Conservation (phyloP, 73 alveolate genomes). For the Tetrahymena malaccensis region DNA sequence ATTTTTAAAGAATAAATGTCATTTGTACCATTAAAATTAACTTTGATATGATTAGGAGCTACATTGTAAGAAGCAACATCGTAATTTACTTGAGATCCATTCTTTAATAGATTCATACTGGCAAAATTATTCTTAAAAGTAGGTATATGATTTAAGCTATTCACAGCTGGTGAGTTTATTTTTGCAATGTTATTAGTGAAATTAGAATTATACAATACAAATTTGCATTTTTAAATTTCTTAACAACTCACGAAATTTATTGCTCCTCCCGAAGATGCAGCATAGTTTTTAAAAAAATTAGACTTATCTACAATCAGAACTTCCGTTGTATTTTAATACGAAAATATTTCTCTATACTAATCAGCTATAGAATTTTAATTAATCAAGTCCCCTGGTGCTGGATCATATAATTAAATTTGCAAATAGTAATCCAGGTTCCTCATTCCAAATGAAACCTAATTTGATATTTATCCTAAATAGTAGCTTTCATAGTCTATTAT, state of each 20-base stretch:
- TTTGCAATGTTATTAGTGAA: not conserved
- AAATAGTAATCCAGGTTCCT: not conserved
- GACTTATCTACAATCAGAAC: not conserved
- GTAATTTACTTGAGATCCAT: not conserved
- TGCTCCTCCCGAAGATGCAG: not conserved
- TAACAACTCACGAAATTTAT: not conserved
- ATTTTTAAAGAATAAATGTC: not conserved
- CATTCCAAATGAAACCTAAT: not conserved
- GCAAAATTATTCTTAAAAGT: not conserved
- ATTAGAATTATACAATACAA: not conserved
- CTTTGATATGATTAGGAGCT: not conserved
- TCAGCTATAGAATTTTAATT: not conserved
- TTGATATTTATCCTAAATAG: not conserved
- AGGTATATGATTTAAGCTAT: not conserved
- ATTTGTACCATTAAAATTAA: not conserved
- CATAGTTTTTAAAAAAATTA: not conserved
- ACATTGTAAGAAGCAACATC: not conserved
- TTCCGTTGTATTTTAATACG: not conserved
- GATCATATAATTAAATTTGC: not conserved
- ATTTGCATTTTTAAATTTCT: not conserved
- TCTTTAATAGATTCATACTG: not conserved
- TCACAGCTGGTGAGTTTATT: not conserved
- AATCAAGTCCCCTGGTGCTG: not conserved
- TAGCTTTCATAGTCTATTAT: not conserved
- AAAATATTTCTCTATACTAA: not conserved